A percentile compares a stretch with the other conserved stretches of the same genome.
phyloP scores from a whole-genome alignment of 306 rosid species.

The Nissolia schottii region DNA sequence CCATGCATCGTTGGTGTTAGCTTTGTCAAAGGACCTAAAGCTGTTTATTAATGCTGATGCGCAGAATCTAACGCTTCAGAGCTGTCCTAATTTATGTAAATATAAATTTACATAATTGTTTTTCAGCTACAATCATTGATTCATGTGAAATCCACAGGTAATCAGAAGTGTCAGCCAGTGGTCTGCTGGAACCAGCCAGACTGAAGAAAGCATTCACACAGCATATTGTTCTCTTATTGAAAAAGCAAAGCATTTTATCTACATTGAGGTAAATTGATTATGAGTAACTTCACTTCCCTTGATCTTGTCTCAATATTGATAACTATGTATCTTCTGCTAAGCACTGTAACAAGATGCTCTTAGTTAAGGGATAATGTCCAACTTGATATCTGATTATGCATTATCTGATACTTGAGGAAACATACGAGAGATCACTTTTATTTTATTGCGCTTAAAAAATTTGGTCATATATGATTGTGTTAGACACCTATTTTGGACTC shows the following conservation, averaged over 20 bases:
- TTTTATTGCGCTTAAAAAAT: background rate
- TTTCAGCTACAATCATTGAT: constrained; percentile 19
- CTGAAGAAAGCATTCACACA: constrained; percentile 89
- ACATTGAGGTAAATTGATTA: constrained; percentile 72
- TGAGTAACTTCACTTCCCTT: background rate
- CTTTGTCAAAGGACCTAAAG: background rate
- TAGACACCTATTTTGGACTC: background rate
- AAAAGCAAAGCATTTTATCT: constrained; percentile 83
- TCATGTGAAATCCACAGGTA: constrained; percentile 46
- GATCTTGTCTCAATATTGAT: constrained; percentile 14
- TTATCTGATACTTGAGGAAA: background rate
- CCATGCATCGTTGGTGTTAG: background rate
- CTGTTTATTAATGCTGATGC: background rate
- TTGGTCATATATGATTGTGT: constrained; percentile 2
- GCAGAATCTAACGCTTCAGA: constrained; percentile 1
- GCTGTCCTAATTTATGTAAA: constrained; percentile 4
- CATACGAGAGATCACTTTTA: background rate
- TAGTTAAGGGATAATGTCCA: background rate
- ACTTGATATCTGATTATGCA: background rate
- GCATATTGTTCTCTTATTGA: constrained; percentile 96
- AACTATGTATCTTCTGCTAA: constrained; percentile 1
- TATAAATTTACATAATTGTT: constrained; percentile 8
- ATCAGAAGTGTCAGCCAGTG: constrained; percentile 97
- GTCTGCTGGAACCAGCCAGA: constrained; percentile 95
- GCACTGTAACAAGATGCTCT: background rate